A percentile compares a stretch with the other conserved stretches of the same genome.
These are phyloP conservation scores for Flaveria sonorensis DNA, from an alignment of 129 eudicot genomes.

Conservation along the genomic window DNA sequence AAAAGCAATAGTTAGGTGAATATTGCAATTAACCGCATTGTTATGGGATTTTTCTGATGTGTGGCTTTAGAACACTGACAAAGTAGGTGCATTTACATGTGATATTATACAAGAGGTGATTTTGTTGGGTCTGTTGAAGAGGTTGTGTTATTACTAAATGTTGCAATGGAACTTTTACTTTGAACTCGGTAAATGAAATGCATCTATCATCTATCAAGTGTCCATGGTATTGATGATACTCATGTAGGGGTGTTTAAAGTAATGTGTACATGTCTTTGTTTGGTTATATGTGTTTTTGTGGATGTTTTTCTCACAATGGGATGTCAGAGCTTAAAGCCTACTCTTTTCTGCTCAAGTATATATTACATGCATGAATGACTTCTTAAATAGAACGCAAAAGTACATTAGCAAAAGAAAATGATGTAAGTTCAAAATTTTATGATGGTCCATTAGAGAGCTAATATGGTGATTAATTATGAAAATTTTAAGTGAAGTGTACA, in stretches of 20 bases:
- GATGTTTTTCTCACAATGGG: not conserved
- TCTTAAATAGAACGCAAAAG: not conserved
- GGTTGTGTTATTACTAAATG: not conserved
- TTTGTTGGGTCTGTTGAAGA: slow-evolving; percentile 13
- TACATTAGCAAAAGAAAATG: not conserved
- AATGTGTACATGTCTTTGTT: not conserved
- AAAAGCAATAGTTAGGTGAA: slow-evolving; percentile 1
- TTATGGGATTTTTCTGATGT: not conserved
- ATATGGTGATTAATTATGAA: not conserved
- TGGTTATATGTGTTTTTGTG: not conserved
- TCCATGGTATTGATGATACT: not conserved
- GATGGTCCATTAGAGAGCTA: not conserved
- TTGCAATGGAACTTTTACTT: not conserved
- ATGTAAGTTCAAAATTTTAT: not conserved
- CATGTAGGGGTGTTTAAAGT: slow-evolving; percentile 3
- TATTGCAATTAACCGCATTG: not conserved
- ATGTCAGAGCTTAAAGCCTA: not conserved
- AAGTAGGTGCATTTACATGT: slow-evolving; percentile 9
- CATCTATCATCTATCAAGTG: not conserved
- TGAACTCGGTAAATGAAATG: not conserved
- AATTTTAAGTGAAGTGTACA: not conserved
- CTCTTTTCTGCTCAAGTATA: not conserved
- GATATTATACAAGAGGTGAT: not conserved
- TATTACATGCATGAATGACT: not conserved
- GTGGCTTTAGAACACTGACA: not conserved